Evolutionary conservation across 192 early-diverging fungal genomes (phyloP).

Genomic region (Coemansia sp.): DNA sequence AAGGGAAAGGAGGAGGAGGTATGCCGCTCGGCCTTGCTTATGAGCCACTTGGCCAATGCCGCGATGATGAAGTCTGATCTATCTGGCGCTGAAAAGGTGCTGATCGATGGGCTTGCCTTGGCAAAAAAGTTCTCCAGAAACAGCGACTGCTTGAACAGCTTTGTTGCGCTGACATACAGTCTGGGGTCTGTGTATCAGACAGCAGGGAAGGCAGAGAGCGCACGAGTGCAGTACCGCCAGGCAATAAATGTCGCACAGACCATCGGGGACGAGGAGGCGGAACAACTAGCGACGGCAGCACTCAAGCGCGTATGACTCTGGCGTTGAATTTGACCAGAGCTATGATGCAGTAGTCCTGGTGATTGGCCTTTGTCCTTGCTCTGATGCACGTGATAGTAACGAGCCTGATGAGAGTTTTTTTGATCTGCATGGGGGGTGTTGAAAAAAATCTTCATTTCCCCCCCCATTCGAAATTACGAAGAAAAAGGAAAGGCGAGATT

Average conservation of each 20-base stretch:
- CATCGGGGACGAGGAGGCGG: constrained; percentile 27
- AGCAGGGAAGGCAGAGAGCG: constrained; percentile 26
- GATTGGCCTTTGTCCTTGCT: not conserved
- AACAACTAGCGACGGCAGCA: constrained; percentile 23
- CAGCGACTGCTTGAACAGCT: constrained; percentile 49
- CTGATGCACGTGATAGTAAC: not conserved
- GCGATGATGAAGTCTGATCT: constrained; percentile 29
- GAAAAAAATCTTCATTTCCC: not conserved
- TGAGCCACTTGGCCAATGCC: constrained; percentile 54
- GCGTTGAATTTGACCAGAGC: too few species aligned
- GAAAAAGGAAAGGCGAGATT: not conserved
- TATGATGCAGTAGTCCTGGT: not conserved
- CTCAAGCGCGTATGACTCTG: constrained; percentile 21
- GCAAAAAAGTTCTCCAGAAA: constrained; percentile 45
- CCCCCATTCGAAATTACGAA: not conserved
- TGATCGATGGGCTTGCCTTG: constrained; percentile 41
- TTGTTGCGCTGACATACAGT: constrained; percentile 48
- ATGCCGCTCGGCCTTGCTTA: constrained; percentile 44
- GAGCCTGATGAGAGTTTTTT: not conserved
- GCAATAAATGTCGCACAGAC: constrained; percentile 30
- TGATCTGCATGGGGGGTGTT: not conserved
- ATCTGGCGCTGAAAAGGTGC: constrained; percentile 35
- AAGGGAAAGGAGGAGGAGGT: constrained; percentile 34
- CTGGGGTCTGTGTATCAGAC: constrained; percentile 49
- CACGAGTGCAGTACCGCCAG: constrained; percentile 50